Evolutionary conservation across 257 asterid genomes (phyloP), one percentile per base, ranked within the genome.

Genomic region (Plectranthus barbatus): DNA sequence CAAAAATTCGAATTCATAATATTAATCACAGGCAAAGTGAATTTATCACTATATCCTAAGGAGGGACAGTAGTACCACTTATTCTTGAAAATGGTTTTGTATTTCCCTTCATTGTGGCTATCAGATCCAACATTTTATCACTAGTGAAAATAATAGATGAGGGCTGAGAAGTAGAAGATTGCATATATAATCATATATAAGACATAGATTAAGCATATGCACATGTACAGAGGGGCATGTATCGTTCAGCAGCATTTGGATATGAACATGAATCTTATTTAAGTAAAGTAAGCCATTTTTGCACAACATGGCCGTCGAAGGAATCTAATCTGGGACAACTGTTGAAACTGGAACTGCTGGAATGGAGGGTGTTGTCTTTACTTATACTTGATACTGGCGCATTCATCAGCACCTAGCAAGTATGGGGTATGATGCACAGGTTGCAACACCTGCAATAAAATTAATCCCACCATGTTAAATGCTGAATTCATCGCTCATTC

Each of bases 341-440:
- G 4, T 60, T 55, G 64, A 64, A 70, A 60, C 54, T 40, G 66
- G 53, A 64, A 64, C 67, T n/a, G n/a, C n/a, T n/a, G n/a, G n/a
- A 26, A 26, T 48, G 56, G 57, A 68, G 20, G 13, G 12, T 44
- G 29, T 31, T 31, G 36, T 6, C 29, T 23, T 1, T 23, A 23
- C 29, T 23, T 31, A 26, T 31, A 31, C 3, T 31, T 31, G 3
- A 31, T 31, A 31, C 31, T 5, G 36, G 7, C 36, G 3, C 36
- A 4, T 4, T 51, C 55, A 62, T 1, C 6, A 59, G 47, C 37
- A 34, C 61, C 72, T 59, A 87, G 79, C 83, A 73, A 85, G 84
- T 12, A 77, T 21, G 7, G 94, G 96, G 61, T 74, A 85, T 9
- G 96, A 85, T 46, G 96, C 91, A 73, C 94, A 85, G 34, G 94